phyloP scores from a whole-genome alignment of 257 asterid genomes.

The Salvia hispanica region DNA sequence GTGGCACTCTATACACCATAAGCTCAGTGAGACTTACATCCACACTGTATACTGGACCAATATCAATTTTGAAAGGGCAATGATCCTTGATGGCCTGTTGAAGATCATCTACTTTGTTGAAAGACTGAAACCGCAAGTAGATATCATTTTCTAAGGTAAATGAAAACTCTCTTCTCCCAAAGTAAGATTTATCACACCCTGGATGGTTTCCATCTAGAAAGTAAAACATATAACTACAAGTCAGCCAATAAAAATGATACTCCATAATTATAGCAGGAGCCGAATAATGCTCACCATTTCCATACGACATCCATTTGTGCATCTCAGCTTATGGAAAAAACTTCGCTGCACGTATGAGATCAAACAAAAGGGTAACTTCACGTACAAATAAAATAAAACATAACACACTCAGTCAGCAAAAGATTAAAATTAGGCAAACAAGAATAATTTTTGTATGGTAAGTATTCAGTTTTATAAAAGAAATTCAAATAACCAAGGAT shows the following conservation, averaged over 20 bases:
- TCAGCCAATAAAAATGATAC: constrained; percentile 16
- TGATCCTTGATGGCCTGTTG: constrained; percentile 75
- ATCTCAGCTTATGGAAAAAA: constrained; percentile 80
- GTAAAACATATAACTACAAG: constrained; percentile 12
- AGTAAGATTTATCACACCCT: constrained; percentile 89
- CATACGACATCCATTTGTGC: constrained; percentile 88
- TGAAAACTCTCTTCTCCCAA: constrained; percentile 85
- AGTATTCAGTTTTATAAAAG: neutral
- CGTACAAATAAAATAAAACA: neutral
- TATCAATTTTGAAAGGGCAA: constrained; percentile 84
- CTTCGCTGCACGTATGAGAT: constrained; percentile 55
- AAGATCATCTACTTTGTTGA: constrained; percentile 57
- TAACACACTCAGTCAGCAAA: neutral
- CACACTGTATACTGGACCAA: constrained; percentile 88
- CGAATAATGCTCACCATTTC: constrained; percentile 59
- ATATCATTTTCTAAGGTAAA: constrained; percentile 82
- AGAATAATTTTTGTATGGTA: neutral
- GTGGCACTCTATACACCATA: constrained; percentile 14
- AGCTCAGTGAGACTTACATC: constrained; percentile 58
- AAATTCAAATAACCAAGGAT: neutral
- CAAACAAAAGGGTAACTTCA: constrained; percentile 25
- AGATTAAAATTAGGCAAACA: neutral
- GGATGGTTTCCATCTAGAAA: constrained; percentile 89
- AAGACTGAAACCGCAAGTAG: constrained; percentile 81
- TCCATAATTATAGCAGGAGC: neutral